A percentile compares a stretch with the other conserved stretches of the same genome.
These are phyloP conservation scores for Dissoconium aciculare DNA, from an alignment of 2,329 filamentous ascomycete genomes.

Conservation along the genomic window DNA sequence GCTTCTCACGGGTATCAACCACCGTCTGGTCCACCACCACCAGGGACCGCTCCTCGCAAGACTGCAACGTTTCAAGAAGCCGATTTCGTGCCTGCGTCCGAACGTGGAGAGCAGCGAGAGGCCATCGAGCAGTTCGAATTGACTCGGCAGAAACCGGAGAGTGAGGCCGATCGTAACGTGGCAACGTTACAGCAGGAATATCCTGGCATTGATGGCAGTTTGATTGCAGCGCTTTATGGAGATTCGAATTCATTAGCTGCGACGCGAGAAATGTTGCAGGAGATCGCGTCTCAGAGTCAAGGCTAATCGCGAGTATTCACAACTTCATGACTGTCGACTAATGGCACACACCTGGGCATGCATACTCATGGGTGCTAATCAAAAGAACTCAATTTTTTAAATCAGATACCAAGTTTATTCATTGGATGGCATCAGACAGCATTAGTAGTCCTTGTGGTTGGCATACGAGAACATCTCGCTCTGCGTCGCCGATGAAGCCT, in stretches of 20 bases:
- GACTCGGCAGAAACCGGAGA: constrained; percentile 23
- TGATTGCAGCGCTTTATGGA: constrained; percentile 33
- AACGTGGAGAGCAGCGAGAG: constrained; percentile 25
- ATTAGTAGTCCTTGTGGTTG: no score
- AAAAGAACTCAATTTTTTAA: no score
- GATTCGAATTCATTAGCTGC: constrained; percentile 28
- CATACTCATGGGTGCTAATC: no score
- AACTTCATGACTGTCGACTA: no score
- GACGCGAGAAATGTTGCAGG: constrained; percentile 32
- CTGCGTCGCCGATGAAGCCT: no score
- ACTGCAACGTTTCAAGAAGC: constrained; percentile 21
- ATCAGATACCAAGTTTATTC: no score
- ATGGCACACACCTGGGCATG: no score
- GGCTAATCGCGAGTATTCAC: no score
- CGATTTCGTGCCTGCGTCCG: constrained; percentile 26
- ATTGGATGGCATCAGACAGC: no score
- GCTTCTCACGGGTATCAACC: constrained; percentile 6
- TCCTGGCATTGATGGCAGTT: constrained; percentile 29
- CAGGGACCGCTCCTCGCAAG: constrained; percentile 5
- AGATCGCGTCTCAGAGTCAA: constrained; percentile 17
- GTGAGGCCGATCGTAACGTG: constrained; percentile 28
- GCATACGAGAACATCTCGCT: no score
- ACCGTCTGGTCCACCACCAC: constrained; percentile 10
- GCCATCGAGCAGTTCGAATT: constrained; percentile 32
- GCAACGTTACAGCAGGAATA: constrained; percentile 30